Evolutionary conservation across 1,139 yeast species (phyloP).

Genomic region (Arxiozyma bovina): DNA sequence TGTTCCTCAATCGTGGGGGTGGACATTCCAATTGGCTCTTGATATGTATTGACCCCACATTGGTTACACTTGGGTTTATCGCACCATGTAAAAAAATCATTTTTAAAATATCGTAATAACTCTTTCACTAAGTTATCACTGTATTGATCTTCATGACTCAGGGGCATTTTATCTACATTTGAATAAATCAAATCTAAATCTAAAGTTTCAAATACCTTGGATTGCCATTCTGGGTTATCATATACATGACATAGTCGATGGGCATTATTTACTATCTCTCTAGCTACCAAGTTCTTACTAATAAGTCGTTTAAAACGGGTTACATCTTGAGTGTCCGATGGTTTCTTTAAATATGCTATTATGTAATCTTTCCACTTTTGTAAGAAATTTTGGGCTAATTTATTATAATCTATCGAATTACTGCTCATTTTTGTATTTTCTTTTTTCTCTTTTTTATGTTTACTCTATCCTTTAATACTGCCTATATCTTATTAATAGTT

Average conservation of each 20-base stretch:
- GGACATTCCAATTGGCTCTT: conserved; percentile 30
- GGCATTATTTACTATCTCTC: conserved; percentile 15
- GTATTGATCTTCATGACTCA: conserved; percentile 38
- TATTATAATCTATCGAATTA: conserved; percentile 1
- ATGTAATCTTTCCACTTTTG: conserved; percentile 18
- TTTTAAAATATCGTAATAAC: conserved; percentile 65
- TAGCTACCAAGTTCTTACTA: conserved; percentile 19
- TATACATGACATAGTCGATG: conserved; percentile 22
- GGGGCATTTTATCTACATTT: conserved; percentile 34
- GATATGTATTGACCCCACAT: conserved; percentile 39
- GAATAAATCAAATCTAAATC: conserved; percentile 31
- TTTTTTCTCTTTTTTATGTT: conserved; percentile 2
- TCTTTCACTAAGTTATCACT: conserved; percentile 67
- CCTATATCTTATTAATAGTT: not conserved
- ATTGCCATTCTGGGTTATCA: conserved; percentile 27
- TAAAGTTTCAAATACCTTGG: conserved; percentile 33
- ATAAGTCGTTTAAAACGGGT: conserved; percentile 16
- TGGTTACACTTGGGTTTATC: conserved; percentile 54
- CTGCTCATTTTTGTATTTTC: conserved; percentile 2
- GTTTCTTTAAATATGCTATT: not conserved
- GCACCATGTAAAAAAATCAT: conserved; percentile 77
- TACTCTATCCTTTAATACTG: not conserved
- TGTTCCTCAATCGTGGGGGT: conserved; percentile 38
- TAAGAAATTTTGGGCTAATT: conserved; percentile 18
- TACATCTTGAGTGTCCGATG: conserved; percentile 20